Percentiles rank a stretch among this genome's conserved stretches.
These are phyloP conservation scores for Lolium perenne DNA, from an alignment of 176 grass and related monocot genomes.

Conservation along the genomic window DNA sequence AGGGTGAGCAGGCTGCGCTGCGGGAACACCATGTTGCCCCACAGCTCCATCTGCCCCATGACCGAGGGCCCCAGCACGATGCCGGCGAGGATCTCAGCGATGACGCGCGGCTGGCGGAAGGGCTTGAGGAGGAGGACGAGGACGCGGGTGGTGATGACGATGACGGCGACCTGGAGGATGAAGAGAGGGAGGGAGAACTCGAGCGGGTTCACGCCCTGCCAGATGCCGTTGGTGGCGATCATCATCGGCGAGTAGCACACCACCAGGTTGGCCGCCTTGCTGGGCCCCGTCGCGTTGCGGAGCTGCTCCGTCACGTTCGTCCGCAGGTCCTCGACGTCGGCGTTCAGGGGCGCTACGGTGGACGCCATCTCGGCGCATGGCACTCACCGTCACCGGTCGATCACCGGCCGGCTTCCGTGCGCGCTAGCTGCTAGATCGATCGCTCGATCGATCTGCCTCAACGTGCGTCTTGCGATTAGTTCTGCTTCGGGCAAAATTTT, in stretches of 20 bases:
- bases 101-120: conserved; percentile 78
- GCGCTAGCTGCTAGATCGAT: background rate
- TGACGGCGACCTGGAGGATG: conserved; percentile 77
- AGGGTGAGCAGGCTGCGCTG: conserved; percentile 68
- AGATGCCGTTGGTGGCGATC: conserved; percentile 64
- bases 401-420: background rate
- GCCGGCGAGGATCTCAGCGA: conserved; percentile 89
- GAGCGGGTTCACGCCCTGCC: conserved; percentile 70
- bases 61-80: conserved; percentile 72
- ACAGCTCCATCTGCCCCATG: conserved; percentile 51
- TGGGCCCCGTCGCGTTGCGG: conserved; percentile 22
- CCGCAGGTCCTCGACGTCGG: conserved; percentile 34
- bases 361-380: conserved; percentile 53
- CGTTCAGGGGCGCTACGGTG: conserved; percentile 25
- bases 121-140: conserved; percentile 74
- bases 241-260: conserved; percentile 82
- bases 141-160: conserved; percentile 74
- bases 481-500: background rate
- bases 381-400: background rate
- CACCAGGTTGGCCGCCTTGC: conserved; percentile 23
- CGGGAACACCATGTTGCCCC: conserved; percentile 61
- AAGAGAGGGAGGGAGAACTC: conserved; percentile 82
- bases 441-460: background rate
- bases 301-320: conserved; percentile 32
- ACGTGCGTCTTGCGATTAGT: background rate